Percentiles rank a stretch among this genome's conserved stretches.
These are phyloP conservation scores for Rubroboletus pulcherrimus DNA, from an alignment of 768 basidiomycete species.

Conservation along the genomic window DNA sequence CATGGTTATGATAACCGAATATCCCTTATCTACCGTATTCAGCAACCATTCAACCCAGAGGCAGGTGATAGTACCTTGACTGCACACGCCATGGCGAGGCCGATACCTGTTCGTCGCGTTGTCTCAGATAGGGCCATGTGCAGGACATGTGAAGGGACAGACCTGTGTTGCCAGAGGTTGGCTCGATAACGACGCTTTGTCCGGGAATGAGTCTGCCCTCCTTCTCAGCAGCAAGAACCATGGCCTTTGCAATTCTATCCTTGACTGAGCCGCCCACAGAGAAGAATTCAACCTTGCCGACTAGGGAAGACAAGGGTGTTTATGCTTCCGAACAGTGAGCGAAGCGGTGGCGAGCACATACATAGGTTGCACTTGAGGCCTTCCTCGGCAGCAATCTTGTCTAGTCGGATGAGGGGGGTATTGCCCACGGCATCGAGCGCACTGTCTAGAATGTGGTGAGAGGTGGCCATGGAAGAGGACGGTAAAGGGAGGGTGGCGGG, in stretches of 20 bases:
- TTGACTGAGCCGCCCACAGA: constrained; percentile 94
- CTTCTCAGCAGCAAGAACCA: constrained; percentile 92
- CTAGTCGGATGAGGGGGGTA: constrained; percentile 86
- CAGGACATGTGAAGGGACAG: constrained; percentile 17
- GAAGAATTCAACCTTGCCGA: constrained; percentile 87
- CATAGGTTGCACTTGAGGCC: constrained; percentile 87
- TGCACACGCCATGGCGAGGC: constrained; percentile 88
- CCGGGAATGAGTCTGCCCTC: constrained; percentile 84
- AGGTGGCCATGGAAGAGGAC: constrained; percentile 24
- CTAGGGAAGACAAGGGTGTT: constrained; percentile 34
- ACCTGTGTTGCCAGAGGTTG: constrained; percentile 97
- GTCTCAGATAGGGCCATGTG: not conserved
- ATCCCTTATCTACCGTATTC: constrained; percentile 88
- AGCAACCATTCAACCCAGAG: constrained; percentile 38
- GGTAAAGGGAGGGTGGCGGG: not conserved
- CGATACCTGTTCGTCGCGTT: constrained; percentile 60
- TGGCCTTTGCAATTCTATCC: constrained; percentile 93
- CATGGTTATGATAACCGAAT: constrained; percentile 84
- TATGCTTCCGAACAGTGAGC: not conserved
- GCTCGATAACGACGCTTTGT: constrained; percentile 89
- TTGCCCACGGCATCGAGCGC: constrained; percentile 86
- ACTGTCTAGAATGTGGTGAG: constrained; percentile 59
- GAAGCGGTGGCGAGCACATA: constrained; percentile 38
- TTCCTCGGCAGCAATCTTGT: constrained; percentile 68
- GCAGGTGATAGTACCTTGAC: constrained; percentile 64